A percentile compares a stretch with the other conserved stretches of the same genome.
These are phyloP conservation scores for Lithohypha guttulata DNA, from an alignment of 2,329 filamentous ascomycete genomes.

Conservation along the genomic window DNA sequence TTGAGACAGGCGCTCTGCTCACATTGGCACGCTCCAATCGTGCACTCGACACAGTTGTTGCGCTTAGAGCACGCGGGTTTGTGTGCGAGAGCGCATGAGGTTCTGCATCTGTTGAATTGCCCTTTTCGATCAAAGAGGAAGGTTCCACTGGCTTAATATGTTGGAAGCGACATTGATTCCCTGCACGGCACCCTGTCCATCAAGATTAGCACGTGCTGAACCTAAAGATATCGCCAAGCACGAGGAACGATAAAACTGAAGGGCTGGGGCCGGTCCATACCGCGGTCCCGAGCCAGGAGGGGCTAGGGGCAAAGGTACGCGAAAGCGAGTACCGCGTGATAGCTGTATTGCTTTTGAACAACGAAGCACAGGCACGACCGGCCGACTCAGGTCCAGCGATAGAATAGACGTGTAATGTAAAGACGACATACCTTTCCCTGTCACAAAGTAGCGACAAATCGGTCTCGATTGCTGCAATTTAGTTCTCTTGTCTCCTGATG, in stretches of 20 bases:
- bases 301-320: neutral
- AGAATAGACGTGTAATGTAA: slow-evolving; percentile 9
- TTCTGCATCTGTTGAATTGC: too few species aligned
- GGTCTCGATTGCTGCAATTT: slow-evolving; percentile 5
- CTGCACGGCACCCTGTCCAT: slow-evolving; percentile 39
- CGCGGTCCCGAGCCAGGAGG: neutral
- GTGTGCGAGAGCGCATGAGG: too few species aligned
- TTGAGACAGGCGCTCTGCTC: slow-evolving; percentile 27
- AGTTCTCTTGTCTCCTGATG: slow-evolving; percentile 2
- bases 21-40: too few species aligned
- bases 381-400: slow-evolving; percentile 2
- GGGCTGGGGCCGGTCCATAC: slow-evolving; percentile 1
- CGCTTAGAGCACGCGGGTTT: too few species aligned
- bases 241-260: slow-evolving; percentile 7
- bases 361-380: slow-evolving; percentile 15
- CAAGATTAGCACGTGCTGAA: slow-evolving; percentile 8
- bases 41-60: too few species aligned
- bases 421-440: slow-evolving; percentile 30
- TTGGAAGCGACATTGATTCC: slow-evolving; percentile 40
- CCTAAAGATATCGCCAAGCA: slow-evolving; percentile 8
- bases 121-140: slow-evolving; percentile 24
- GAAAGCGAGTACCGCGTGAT: neutral
- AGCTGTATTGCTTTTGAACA: neutral
- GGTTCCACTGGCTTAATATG: slow-evolving; percentile 25
- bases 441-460: slow-evolving; percentile 30